phyloP scores from a whole-genome alignment of 495 filamentous ascomycete species.

The Chaetomium fimeti region DNA sequence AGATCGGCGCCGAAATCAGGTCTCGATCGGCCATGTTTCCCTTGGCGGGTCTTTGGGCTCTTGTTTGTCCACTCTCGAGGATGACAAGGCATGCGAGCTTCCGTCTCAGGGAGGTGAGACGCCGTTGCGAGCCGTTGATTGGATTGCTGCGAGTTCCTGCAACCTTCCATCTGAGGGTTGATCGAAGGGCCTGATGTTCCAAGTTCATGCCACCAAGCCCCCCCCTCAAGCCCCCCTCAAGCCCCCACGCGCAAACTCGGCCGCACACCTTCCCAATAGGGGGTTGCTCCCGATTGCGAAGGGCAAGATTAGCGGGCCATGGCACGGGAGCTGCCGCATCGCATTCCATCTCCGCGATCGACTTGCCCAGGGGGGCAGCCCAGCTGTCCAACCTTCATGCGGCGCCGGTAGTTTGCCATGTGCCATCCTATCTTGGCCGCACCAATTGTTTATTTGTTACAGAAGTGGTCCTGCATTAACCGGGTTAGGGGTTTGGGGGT shows the following conservation, averaged over 20 bases:
- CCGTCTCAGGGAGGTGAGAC: slow-evolving; percentile 1
- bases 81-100: neutral
- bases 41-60: neutral
- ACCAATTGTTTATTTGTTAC: no score
- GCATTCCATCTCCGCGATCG: no score
- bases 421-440: no score
- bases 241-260: neutral
- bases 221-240: no score
- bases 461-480: no score
- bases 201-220: neutral
- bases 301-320: neutral
- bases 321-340: neutral
- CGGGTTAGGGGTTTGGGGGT: no score
- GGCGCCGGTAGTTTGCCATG: no score
- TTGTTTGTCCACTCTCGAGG: neutral
- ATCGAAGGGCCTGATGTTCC: neutral
- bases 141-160: neutral
- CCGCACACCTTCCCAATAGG: neutral
- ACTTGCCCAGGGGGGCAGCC: no score
- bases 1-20: no score
- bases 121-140: neutral
- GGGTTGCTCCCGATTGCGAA: neutral
- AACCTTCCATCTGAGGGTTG: neutral
- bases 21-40: neutral
- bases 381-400: no score